phyloP scores from a whole-genome alignment of 208 protist species.

The Wallacemonas sp. region DNA sequence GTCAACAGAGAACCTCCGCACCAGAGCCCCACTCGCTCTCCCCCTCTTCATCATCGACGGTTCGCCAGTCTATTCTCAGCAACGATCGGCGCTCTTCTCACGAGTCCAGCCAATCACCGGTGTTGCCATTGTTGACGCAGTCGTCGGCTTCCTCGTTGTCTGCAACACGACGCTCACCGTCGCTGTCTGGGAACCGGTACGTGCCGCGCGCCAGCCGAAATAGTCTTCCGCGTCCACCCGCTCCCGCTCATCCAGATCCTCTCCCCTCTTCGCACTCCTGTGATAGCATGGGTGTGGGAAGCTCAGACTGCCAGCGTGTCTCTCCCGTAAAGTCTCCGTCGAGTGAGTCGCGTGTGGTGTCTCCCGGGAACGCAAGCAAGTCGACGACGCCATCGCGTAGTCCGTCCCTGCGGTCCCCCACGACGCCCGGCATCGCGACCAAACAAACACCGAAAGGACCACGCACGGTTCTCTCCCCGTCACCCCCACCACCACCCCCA shows the following conservation, averaged over 20 bases:
- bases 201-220: too few relatives aligned
- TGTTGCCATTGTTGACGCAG: background rate
- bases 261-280: background rate
- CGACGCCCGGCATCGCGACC: background rate
- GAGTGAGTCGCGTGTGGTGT: background rate
- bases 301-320: slow-evolving; percentile 5
- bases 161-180: too few relatives aligned
- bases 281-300: slow-evolving; percentile 1
- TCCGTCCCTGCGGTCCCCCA: background rate
- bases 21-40: background rate
- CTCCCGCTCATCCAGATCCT: background rate
- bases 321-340: slow-evolving; percentile 6
- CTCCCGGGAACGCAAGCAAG: background rate
- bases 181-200: too few relatives aligned
- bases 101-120: background rate
- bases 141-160: background rate
- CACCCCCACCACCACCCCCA: background rate
- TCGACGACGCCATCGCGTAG: background rate
- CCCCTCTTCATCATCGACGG: background rate
- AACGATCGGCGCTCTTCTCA: slow-evolving; percentile 6
- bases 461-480: background rate
- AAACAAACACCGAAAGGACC: background rate
- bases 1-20: background rate
- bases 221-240: background rate
- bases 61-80: background rate